A percentile compares a stretch with the other conserved stretches of the same genome.
These are phyloP conservation scores for Beverwykella pulmonaria DNA, from an alignment of 495 filamentous ascomycete genomes.

Conservation along the genomic window DNA sequence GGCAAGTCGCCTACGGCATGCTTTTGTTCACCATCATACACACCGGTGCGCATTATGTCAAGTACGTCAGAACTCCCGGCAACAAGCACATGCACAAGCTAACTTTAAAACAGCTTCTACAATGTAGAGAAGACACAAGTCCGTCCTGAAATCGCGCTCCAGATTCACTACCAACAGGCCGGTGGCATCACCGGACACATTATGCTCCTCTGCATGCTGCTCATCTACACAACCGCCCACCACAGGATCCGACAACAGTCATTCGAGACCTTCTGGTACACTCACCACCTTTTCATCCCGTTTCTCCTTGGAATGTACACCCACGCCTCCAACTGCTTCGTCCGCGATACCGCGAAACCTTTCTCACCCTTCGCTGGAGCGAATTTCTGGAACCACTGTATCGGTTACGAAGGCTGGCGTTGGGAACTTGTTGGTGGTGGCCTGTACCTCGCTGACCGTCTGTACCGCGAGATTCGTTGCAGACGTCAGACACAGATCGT, in stretches of 20 bases:
- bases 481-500: conserved; percentile 83
- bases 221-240: conserved; percentile 98
- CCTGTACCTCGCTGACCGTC: conserved; percentile 82
- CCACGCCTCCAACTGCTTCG: conserved; percentile 94
- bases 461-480: conserved; percentile 88
- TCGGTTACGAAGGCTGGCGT: conserved; percentile 95
- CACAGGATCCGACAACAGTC: conserved; percentile 92
- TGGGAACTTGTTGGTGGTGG: conserved; percentile 91
- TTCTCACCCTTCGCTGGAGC: conserved; percentile 82
- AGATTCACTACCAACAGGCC: conserved; percentile 88
- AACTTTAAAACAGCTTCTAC: conserved; percentile 70
- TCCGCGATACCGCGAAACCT: conserved; percentile 56
- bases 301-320: conserved; percentile 94
- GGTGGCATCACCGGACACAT: conserved; percentile 95
- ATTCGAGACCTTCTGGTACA: conserved; percentile 99
- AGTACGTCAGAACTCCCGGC: conserved; percentile 61
- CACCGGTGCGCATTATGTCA: conserved; percentile 84
- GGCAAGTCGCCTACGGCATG: conserved; percentile 89
- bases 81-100: background rate
- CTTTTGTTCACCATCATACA: conserved; percentile 82
- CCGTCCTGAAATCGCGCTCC: conserved; percentile 75
- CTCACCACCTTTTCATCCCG: conserved; percentile 94
- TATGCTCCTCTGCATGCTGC: conserved; percentile 97
- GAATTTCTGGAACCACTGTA: conserved; percentile 86
- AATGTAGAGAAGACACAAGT: conserved; percentile 89